Evolutionary conservation across 352 stramenopile genomes (phyloP), one percentile per base, ranked within the genome.

Genomic region (Achlya hypogyna): DNA sequence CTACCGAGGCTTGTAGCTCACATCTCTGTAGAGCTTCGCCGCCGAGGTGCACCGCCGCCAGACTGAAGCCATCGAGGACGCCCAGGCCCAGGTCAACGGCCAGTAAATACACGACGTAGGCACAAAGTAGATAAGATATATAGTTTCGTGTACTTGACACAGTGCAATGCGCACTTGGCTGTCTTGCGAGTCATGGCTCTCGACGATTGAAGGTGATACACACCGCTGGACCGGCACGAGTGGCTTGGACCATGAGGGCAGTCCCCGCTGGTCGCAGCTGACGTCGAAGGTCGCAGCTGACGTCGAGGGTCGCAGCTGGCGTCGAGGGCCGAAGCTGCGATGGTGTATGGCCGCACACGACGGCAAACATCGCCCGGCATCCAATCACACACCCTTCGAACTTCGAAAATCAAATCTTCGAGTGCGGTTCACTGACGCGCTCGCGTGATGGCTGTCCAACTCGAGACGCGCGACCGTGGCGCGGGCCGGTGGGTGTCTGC

Each of bases 311-410:
- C n/a, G n/a, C n/a, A 4, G 51, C 12, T n/a, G 9, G 16, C 62
- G 38, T 28, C 12, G 54, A 29, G 38, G 25, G 16, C n/a, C 25
- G 38, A 29, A 49, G 51, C 47, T 60, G 58, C 70, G 66, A 68
- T 49, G 65, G 53, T 62, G 65, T 73, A 69, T 73, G 25, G 69
- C 62, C 47, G 63, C 40, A 63, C 62, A 72, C 76, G 70, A 77
- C 71, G 71, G 74, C 69, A 70, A 77, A 66, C 72, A 72, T 64
- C 67, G 27, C 56, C 10, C 34, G 56, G 34, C 69, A 60, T 40
- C 47, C 63, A 49, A 70, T 45, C 12, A 18, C 38, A 45, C n/a
- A 10, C 12, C n/a, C 38, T 45, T 45, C 38, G 38, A 45, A 45
- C 14, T 45, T 45, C n/a, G 38, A 45, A n/a, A n/a, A n/a, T 45